Evolutionary conservation across 202 grass and related monocot species (phyloP).

Genomic region (Eragrostis tef): DNA sequence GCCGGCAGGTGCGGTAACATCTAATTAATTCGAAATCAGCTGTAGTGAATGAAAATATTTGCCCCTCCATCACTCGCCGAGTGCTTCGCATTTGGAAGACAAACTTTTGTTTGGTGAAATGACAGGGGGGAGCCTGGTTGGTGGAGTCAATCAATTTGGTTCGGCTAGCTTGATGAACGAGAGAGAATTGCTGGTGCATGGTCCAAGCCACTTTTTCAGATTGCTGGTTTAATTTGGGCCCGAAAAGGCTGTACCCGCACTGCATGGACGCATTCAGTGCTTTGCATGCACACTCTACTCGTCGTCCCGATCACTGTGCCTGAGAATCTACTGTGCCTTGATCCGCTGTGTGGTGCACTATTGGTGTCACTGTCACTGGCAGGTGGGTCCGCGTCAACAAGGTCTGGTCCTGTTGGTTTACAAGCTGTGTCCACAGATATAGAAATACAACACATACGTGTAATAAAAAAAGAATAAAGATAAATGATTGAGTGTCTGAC

Average conservation of each 20-base stretch:
- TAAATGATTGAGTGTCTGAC: not conserved
- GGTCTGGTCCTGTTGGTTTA: not conserved
- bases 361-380: slow-evolving; percentile 29
- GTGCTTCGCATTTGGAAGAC: slow-evolving; percentile 26
- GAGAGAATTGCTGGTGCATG: slow-evolving; percentile 13
- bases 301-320: not conserved
- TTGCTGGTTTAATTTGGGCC: slow-evolving; percentile 42
- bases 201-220: slow-evolving; percentile 50
- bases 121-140: slow-evolving; percentile 25
- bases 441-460: not conserved
- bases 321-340: slow-evolving; percentile 47
- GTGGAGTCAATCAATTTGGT: slow-evolving; percentile 56
- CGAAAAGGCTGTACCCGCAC: slow-evolving; percentile 12
- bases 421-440: not conserved
- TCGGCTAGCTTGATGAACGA: not conserved
- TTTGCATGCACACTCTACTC: not conserved
- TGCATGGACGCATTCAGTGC: slow-evolving; percentile 27
- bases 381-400: not conserved
- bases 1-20: slow-evolving; percentile 37
- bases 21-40: not conserved
- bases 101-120: not conserved
- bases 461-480: too few relatives aligned
- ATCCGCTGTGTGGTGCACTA: slow-evolving; percentile 21
- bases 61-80: not conserved
- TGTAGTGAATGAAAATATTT: not conserved